phyloP scores from a whole-genome alignment of 306 rosid species.

The Quercus parvula region DNA sequence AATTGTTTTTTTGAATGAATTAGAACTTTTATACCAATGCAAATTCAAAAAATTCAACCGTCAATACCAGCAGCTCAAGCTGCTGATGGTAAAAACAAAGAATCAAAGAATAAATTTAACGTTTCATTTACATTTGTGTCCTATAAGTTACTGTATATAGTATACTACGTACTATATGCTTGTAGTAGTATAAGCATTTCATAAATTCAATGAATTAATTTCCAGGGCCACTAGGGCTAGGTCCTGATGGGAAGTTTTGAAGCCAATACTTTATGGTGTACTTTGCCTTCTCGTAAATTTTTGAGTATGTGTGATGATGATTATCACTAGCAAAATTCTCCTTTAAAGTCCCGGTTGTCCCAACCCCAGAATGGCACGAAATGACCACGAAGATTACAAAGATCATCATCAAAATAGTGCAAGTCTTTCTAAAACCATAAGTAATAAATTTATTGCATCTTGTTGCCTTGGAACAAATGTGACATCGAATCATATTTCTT shows the following conservation, averaged over 20 bases:
- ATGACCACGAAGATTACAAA: neutral
- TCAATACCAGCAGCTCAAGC: no score
- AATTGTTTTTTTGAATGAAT: no score
- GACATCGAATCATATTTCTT: no score
- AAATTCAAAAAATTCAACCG: no score
- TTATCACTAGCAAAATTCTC: slow-evolving; percentile 25
- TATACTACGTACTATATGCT: no score
- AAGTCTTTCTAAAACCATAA: neutral
- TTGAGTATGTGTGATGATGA: slow-evolving; percentile 18
- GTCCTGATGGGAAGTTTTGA: slow-evolving; percentile 46
- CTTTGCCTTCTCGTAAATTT: slow-evolving; percentile 28
- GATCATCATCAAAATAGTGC: neutral
- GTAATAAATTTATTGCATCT: no score
- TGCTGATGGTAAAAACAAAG: no score
- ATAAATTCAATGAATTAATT: slow-evolving; percentile 12
- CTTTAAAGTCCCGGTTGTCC: slow-evolving; percentile 29
- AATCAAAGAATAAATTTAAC: neutral
- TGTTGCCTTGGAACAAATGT: no score
- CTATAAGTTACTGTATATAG: neutral
- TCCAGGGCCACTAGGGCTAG: slow-evolving; percentile 55
- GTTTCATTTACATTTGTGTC: neutral
- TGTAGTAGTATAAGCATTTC: neutral
- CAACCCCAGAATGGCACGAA: slow-evolving; percentile 9
- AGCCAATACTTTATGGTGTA: slow-evolving; percentile 37
- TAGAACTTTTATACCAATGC: no score